These are phyloP conservation scores for Rhodamnia argentea DNA, from an alignment of 345 rosid species.

Conservation along the genomic window DNA sequence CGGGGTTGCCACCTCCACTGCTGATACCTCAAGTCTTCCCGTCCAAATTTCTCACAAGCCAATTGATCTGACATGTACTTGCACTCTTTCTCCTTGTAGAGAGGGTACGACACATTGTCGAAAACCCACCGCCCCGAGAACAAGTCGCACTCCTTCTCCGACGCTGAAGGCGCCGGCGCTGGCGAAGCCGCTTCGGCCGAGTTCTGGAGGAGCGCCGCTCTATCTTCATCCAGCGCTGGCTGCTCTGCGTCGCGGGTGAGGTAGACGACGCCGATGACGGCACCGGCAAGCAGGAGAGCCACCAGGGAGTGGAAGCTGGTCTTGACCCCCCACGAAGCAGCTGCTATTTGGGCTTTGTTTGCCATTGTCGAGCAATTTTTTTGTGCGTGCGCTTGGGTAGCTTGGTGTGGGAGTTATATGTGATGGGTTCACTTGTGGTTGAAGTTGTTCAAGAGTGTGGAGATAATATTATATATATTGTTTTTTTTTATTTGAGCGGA, in stretches of 20 bases:
- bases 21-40: slow-evolving; percentile 56
- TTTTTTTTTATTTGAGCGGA: background rate
- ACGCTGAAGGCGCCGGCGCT: background rate
- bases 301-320: slow-evolving; percentile 47
- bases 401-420: background rate
- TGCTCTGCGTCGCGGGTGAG: slow-evolving; percentile 17
- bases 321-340: background rate
- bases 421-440: background rate
- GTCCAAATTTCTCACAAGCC: slow-evolving; percentile 80
- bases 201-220: background rate
- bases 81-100: slow-evolving; percentile 75
- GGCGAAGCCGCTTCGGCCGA: background rate
- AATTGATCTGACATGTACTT: slow-evolving; percentile 70
- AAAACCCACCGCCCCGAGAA: slow-evolving; percentile 74
- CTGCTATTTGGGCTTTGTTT: background rate
- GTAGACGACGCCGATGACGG: slow-evolving; percentile 32
- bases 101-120: slow-evolving; percentile 57
- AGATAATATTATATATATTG: background rate
- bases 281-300: slow-evolving; percentile 36
- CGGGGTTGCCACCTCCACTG: slow-evolving; percentile 94
- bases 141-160: slow-evolving; percentile 36
- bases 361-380: background rate
- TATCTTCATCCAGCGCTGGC: background rate
- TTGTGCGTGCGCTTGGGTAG: background rate
- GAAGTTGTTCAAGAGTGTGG: background rate